Percentiles rank a stretch among this genome's conserved stretches.
Conservation (phyloP, 257 asterid species). For the Capsicum pubescens region DNA sequence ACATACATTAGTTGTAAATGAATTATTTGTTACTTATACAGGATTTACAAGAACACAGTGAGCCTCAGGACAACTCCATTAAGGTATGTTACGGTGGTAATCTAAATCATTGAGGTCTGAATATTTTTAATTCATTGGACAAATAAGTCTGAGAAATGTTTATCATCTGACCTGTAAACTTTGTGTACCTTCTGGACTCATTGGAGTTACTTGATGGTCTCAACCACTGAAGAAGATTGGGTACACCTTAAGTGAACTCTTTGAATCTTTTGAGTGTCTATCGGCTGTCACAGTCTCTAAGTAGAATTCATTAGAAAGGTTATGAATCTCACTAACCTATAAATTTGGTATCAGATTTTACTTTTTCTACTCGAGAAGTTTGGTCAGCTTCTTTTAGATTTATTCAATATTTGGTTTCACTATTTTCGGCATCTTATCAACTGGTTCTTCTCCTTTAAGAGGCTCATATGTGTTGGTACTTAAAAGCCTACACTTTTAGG, state of each 20-base stretch:
- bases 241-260: background rate
- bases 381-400: background rate
- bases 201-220: constrained; percentile 22
- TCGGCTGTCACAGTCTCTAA: background rate
- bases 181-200: constrained; percentile 10
- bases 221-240: background rate
- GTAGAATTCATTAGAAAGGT: background rate
- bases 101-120: background rate
- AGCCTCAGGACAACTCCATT: constrained; percentile 21
- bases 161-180: background rate
- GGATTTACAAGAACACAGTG: constrained; percentile 27
- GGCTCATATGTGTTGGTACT: background rate
- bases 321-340: background rate
- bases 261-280: background rate
- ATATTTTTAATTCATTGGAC: background rate
- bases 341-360: background rate
- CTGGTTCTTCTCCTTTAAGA: background rate
- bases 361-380: background rate
- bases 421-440: background rate
- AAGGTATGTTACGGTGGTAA: constrained; percentile 22
- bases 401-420: constrained; percentile 3
- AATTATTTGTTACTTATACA: constrained; percentile 19
- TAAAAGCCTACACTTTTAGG: background rate
- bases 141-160: background rate
- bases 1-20: constrained; percentile 25